Evolutionary conservation across 2,329 filamentous ascomycete genomes (phyloP), one percentile per base, ranked within the genome.

Genomic region (Drechslerella coelobrocha): DNA sequence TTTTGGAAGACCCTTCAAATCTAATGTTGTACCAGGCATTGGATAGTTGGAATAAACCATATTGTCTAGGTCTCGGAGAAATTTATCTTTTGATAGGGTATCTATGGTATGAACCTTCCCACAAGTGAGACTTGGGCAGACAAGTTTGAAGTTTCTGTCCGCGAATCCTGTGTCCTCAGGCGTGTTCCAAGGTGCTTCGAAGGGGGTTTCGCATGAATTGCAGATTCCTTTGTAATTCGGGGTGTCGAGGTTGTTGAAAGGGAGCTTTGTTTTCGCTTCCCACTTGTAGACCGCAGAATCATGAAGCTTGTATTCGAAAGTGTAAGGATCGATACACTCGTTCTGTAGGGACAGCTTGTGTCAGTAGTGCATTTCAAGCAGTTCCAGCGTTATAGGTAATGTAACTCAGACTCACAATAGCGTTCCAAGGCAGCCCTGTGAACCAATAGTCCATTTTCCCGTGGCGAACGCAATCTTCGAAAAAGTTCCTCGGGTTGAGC

Each of bases 401-500:
- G n/a, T n/a, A n/a, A n/a, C n/a, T n/a, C n/a, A n/a, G 91, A 1
- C 74, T 69, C 0, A 74, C 73, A 54, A 80, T 81, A 21, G 83
- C 82, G 0, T 78, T 77, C 89, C 88, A 92, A 0, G 89, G 90
- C 72, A 93, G 82, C 0, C 85, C 84, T 0, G 82, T 81, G 0
- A 81, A 79, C 87, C 89, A 92, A 1, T 84, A 77, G 26, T 83
- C 80, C 61, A 81, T 80, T 1, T 82, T 74, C 0, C 84, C 85
- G 26, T 81, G 78, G 6, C 88, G 83, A 61, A 91, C 80, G 75
- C 86, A 87, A 76, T 93, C 90, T 75, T 92, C 89, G 2, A 91
- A 83, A 76, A 87, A 92, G n/a, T 81, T 81, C 41, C 88, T 82
- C 0, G 90, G 90, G 74, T 92, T 92, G 2, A 93, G 84, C 85